phyloP scores from a whole-genome alignment of 805 yeast genomes.

The Spencermartinsiella europaea region DNA sequence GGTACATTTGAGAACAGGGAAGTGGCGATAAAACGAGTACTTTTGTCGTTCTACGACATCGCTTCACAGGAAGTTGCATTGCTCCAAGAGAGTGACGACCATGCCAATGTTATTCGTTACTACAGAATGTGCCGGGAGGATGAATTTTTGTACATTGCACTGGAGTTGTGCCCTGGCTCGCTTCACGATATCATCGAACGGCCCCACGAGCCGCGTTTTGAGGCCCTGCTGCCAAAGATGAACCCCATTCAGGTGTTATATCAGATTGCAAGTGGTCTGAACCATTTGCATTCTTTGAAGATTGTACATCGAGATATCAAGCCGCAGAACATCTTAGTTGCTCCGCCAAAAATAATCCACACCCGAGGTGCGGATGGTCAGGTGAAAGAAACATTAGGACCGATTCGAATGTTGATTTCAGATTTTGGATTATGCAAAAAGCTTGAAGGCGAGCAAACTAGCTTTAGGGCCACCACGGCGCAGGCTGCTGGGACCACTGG shows the following conservation, averaged over 20 bases:
- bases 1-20: constrained; percentile 90
- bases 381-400: constrained; percentile 29
- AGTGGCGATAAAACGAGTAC: constrained; percentile 93
- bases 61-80: constrained; percentile 88
- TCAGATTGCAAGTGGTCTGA: constrained; percentile 80
- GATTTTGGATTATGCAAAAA: constrained; percentile 96
- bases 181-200: constrained; percentile 69
- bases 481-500: constrained; percentile 97
- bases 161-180: constrained; percentile 86
- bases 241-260: constrained; percentile 51
- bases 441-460: constrained; percentile 85
- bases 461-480: constrained; percentile 86
- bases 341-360: constrained; percentile 43
- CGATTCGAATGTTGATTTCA: constrained; percentile 72
- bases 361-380: constrained; percentile 19
- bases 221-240: constrained; percentile 38
- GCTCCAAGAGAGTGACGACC: constrained; percentile 92
- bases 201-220: constrained; percentile 32
- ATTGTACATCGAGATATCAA: constrained; percentile 93
- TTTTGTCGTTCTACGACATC: constrained; percentile 86
- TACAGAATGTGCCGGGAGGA: constrained; percentile 90
- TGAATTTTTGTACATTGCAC: constrained; percentile 83
- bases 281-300: constrained; percentile 81
- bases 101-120: constrained; percentile 89
- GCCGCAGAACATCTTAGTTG: constrained; percentile 88